These are phyloP conservation scores for Ogataea parapolymorpha DNA, from an alignment of 805 yeast genomes.

Conservation along the genomic window DNA sequence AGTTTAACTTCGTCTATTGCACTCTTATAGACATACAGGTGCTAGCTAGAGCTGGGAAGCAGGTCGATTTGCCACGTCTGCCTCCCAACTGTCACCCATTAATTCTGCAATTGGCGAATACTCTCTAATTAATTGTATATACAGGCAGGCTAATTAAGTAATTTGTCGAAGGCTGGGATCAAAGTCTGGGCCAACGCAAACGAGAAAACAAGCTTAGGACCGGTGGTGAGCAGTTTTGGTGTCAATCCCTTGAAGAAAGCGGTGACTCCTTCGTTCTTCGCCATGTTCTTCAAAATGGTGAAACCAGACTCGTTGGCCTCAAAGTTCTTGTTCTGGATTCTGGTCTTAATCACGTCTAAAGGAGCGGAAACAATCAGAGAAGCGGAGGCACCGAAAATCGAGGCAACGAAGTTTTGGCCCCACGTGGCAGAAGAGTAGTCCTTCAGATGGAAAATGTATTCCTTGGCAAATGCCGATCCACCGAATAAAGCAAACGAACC, in stretches of 20 bases:
- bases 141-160: slow-evolving; percentile 33
- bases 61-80: neutral
- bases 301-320: slow-evolving; percentile 94
- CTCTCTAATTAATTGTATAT: slow-evolving; percentile 4
- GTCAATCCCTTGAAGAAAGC: slow-evolving; percentile 96
- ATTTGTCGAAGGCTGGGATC: slow-evolving; percentile 90
- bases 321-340: slow-evolving; percentile 95
- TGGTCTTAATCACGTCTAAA: slow-evolving; percentile 94
- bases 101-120: slow-evolving; percentile 9
- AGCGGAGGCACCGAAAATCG: slow-evolving; percentile 95
- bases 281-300: slow-evolving; percentile 89
- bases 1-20: slow-evolving; percentile 23
- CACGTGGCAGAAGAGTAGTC: slow-evolving; percentile 93
- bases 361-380: slow-evolving; percentile 97
- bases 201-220: slow-evolving; percentile 97
- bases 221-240: slow-evolving; percentile 94
- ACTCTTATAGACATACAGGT: slow-evolving; percentile 11
- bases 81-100: slow-evolving; percentile 18
- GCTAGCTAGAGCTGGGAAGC: slow-evolving; percentile 1
- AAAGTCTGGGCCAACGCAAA: slow-evolving; percentile 96
- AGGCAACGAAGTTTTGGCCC: slow-evolving; percentile 91
- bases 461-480: slow-evolving; percentile 98
- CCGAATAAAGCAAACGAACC: slow-evolving; percentile 98
- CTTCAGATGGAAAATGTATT: slow-evolving; percentile 78
- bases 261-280: slow-evolving; percentile 82